A percentile compares a stretch with the other conserved stretches of the same genome.
These are phyloP conservation scores for Geosmithia morbida DNA, from an alignment of 2,329 filamentous ascomycete species.

Conservation along the genomic window DNA sequence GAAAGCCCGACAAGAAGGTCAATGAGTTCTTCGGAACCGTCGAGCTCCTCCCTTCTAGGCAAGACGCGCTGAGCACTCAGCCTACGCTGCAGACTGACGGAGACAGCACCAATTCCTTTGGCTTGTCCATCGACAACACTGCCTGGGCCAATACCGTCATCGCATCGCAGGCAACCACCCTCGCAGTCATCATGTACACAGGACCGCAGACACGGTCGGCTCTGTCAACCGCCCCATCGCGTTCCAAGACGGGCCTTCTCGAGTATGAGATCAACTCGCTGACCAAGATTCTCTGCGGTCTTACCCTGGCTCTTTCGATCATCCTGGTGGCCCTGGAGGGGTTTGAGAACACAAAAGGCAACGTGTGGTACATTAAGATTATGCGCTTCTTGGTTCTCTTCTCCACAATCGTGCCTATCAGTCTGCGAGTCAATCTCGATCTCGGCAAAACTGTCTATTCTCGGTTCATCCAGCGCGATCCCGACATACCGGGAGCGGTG, in stretches of 20 bases:
- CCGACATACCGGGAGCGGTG: conserved; percentile 79
- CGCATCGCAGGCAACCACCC: conserved; percentile 76
- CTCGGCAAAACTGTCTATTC: conserved; percentile 96
- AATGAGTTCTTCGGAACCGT: conserved; percentile 92
- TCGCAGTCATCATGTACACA: conserved; percentile 88
- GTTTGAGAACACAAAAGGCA: conserved; percentile 51
- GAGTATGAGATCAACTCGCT: conserved; percentile 96
- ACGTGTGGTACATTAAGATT: conserved; percentile 87
- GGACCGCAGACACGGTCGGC: conserved; percentile 89
- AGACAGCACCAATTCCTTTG: conserved; percentile 40
- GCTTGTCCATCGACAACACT: conserved; percentile 89
- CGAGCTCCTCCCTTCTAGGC: conserved; percentile 48
- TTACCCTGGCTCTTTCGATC: conserved; percentile 77
- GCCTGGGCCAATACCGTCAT: conserved; percentile 98
- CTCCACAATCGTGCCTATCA: conserved; percentile 98
- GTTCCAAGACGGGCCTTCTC: conserved; percentile 85
- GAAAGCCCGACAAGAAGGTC: conserved; percentile 84
- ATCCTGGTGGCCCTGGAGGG: conserved; percentile 79
- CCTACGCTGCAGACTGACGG: conserved; percentile 16
- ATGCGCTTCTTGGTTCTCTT: conserved; percentile 97
- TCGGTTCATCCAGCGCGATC: conserved; percentile 84
- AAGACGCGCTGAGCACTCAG: conserved; percentile 29
- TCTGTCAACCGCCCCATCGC: conserved; percentile 77
- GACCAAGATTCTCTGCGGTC: conserved; percentile 85
- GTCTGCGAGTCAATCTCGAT: conserved; percentile 88